Evolutionary conservation across 2,329 filamentous ascomycete species (phyloP).

Genomic region (Calonectria crousiana): DNA sequence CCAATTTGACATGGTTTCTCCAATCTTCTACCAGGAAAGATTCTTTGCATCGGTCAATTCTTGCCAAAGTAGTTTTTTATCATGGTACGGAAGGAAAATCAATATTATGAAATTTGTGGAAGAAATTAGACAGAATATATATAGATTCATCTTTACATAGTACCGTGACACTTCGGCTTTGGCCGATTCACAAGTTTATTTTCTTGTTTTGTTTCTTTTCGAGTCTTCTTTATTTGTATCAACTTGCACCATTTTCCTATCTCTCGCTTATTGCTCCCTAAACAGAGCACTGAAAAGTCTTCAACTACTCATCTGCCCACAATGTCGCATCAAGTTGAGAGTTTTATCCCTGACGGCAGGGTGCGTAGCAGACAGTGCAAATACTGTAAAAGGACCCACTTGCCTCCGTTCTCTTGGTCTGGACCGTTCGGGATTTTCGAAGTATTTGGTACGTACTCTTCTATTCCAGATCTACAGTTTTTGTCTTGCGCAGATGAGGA

Average conservation of each 20-base stretch:
- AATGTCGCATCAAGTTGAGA: not conserved
- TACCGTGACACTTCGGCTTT: not conserved
- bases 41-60: not conserved
- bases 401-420: not conserved
- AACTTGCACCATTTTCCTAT: not conserved
- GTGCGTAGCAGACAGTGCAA: not conserved
- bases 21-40: not conserved
- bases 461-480: not conserved
- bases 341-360: not conserved
- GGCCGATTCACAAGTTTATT: not conserved
- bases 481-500: not conserved
- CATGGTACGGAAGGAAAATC: not conserved
- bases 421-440: not conserved
- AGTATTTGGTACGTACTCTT: slow-evolving; percentile 13
- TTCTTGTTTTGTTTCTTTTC: not conserved
- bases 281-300: not conserved
- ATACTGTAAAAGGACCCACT: not conserved
- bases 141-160: not conserved
- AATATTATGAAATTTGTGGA: not conserved
- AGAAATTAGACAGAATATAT: not conserved
- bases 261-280: not conserved
- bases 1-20: not conserved
- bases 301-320: not conserved
- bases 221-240: not conserved
- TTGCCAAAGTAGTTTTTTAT: not conserved